Conservation (phyloP, 2,329 filamentous ascomycete genomes). For the Mycosphaerella sp. region DNA sequence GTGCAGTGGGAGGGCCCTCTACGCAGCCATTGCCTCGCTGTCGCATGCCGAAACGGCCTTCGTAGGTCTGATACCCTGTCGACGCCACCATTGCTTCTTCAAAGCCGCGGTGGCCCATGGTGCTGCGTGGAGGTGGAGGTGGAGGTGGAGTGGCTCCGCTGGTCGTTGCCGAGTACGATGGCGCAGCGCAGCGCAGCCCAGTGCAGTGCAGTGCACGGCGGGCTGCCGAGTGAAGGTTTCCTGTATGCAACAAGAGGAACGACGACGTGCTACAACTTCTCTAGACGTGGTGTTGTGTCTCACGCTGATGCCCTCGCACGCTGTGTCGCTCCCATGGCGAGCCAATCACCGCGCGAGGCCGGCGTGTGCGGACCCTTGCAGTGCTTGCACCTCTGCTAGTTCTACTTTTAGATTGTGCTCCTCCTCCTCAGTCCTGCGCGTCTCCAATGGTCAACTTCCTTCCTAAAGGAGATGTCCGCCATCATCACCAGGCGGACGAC, state of each 20-base stretch:
- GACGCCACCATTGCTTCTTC: conserved; percentile 23
- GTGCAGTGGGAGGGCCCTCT: conserved; percentile 27
- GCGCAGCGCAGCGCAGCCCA: not conserved
- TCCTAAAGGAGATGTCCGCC: not conserved
- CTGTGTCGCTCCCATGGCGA: not conserved
- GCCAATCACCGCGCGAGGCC: not conserved
- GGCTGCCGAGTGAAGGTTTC: not conserved
- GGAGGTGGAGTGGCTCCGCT: not conserved
- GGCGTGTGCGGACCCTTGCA: not conserved
- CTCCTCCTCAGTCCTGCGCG: too few relatives aligned
- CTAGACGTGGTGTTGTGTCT: not conserved
- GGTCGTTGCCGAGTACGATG: not conserved
- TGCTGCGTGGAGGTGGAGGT: conserved; percentile 2
- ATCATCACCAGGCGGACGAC: conserved; percentile 1
- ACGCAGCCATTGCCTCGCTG: conserved; percentile 21
- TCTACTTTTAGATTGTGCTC: not conserved
- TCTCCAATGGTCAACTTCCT: not conserved
- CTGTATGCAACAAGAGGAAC: not conserved
- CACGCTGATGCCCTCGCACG: not conserved
- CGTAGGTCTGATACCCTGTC: conserved; percentile 23
- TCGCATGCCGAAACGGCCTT: conserved; percentile 27
- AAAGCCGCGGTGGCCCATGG: conserved; percentile 20
- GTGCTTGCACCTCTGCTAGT: not conserved
- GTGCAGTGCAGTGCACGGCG: not conserved
- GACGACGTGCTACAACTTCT: conserved; percentile 1